These are phyloP conservation scores for Fistulinella staudtii DNA, from an alignment of 1,284 basidiomycete species.

Conservation along the genomic window DNA sequence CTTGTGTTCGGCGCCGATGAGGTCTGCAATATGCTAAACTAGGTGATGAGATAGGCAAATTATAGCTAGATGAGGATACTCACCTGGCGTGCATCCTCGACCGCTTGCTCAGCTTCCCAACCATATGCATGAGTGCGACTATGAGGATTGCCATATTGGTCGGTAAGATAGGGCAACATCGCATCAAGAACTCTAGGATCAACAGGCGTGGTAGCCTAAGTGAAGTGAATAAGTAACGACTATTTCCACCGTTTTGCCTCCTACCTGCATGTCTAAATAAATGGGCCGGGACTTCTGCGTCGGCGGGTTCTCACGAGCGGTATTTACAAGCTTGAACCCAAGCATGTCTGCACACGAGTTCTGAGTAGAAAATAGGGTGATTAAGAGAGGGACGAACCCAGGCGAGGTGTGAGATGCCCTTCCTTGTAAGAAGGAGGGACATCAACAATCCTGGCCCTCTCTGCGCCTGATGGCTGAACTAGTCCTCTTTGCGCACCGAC, in stretches of 20 bases:
- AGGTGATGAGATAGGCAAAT: slow-evolving; percentile 16
- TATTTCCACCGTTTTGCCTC: background rate
- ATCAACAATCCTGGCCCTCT: slow-evolving; percentile 76
- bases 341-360: slow-evolving; percentile 65
- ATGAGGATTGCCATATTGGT: slow-evolving; percentile 98
- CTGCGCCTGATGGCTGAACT: slow-evolving; percentile 75
- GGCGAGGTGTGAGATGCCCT: slow-evolving; percentile 64
- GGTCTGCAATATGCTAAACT: slow-evolving; percentile 78
- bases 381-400: slow-evolving; percentile 44
- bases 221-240: slow-evolving; percentile 12
- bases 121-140: slow-evolving; percentile 98
- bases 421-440: slow-evolving; percentile 70
- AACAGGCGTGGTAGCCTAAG: slow-evolving; percentile 91
- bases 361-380: background rate
- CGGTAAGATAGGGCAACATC: slow-evolving; percentile 95
- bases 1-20: slow-evolving; percentile 93
- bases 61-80: slow-evolving; percentile 13
- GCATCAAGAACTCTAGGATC: slow-evolving; percentile 97
- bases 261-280: slow-evolving; percentile 92
- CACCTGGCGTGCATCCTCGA: slow-evolving; percentile 87
- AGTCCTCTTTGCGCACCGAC: slow-evolving; percentile 43
- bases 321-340: slow-evolving; percentile 80
- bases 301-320: slow-evolving; percentile 58
- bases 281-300: slow-evolving; percentile 78
- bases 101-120: slow-evolving; percentile 96